phyloP scores from a whole-genome alignment of 2,329 filamentous ascomycete species.

The Scedosporium minutisporum region DNA sequence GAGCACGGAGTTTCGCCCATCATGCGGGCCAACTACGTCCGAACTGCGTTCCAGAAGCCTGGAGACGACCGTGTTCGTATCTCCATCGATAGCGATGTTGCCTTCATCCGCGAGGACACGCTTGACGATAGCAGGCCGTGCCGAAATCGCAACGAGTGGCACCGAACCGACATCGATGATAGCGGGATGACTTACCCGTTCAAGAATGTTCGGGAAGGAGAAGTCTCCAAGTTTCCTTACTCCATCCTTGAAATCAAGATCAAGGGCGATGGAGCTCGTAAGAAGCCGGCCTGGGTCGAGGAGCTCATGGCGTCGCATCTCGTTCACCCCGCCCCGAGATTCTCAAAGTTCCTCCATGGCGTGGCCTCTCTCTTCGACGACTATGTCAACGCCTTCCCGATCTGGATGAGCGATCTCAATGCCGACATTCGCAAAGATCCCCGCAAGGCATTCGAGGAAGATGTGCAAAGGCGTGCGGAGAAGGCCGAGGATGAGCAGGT shows the following conservation, averaged over 20 bases:
- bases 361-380: conserved; percentile 89
- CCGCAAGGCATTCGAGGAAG: conserved; percentile 79
- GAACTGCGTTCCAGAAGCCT: conserved; percentile 94
- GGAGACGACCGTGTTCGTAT: conserved; percentile 83
- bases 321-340: conserved; percentile 78
- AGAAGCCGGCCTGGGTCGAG: conserved; percentile 75
- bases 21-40: conserved; percentile 82
- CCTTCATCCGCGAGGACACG: conserved; percentile 70
- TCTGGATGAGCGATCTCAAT: conserved; percentile 89
- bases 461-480: conserved; percentile 74
- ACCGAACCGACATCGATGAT: conserved; percentile 81
- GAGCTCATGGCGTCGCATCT: conserved; percentile 90
- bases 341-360: conserved; percentile 96
- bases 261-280: conserved; percentile 53
- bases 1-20: conserved; percentile 72
- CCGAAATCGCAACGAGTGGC: conserved; percentile 81
- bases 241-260: conserved; percentile 90
- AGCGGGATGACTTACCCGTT: conserved; percentile 80
- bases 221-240: conserved; percentile 84
- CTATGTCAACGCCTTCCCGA: conserved; percentile 89
- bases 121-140: conserved; percentile 79
- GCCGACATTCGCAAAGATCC: conserved; percentile 91
- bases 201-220: conserved; percentile 75
- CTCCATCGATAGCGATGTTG: conserved; percentile 84
- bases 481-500: conserved; percentile 79